Evolutionary conservation across 2,329 filamentous ascomycete species (phyloP), one percentile per base, ranked within the genome.

Genomic region (Chaetothyriales sp.): DNA sequence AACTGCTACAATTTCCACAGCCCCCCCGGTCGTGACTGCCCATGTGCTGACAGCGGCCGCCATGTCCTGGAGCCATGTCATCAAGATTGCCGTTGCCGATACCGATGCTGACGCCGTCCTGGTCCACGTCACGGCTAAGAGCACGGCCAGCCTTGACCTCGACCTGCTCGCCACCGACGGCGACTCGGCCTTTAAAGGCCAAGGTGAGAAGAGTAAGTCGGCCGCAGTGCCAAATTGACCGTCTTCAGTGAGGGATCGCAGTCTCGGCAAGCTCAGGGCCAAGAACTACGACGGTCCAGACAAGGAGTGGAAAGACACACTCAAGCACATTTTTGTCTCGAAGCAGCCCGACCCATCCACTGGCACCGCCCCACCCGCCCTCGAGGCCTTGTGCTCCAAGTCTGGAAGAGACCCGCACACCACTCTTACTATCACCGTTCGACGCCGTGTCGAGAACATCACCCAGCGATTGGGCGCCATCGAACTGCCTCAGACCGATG

Each of bases 141-240:
- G 13, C 33, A 40, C 33, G 15, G 9, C 33, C 33, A 40, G 33
- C 13, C 51, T 81, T 8, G 76, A 81, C 59, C 62, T 81, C 40
- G 71, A 72, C 50, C 67, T 83, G 25, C 67, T 75, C 9, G 79
- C 74, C 20, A 81, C 78, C 22, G 78, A 83, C 62, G 75, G 76
- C 46, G 73, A 78, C 55, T 67, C 66, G 51, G 72, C 77, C 10
- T 82, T 76, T 63, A 67, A 70, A 19, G 66, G 67, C 6, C 68
- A 68, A 52, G 64, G 75, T 77, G 62, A 48, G 63, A 54, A 18
- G 18, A 43, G 7, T 49, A 22, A 18, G 47, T 43, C 33, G 13
- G 33, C 33, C 33, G 7, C 13, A 18, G 19, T 44, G 50, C 45
- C 43, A 22, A 29, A 44, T 47, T 53, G 19, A 54, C 37, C 20